Conservation (phyloP, 495 filamentous ascomycete species). For the Xylaria castorea region DNA sequence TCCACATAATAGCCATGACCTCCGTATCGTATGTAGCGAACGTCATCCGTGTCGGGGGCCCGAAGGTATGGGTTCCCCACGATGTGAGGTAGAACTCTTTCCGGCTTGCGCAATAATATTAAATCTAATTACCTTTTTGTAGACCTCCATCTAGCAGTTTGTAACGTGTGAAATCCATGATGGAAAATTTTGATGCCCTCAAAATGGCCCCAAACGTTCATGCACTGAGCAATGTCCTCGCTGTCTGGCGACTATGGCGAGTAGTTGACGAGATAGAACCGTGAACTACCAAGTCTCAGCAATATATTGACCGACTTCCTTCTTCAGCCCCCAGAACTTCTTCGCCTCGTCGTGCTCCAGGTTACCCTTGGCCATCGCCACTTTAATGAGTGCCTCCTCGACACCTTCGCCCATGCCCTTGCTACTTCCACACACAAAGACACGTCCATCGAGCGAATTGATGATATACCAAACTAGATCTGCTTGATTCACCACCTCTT, state of each 20-base stretch:
- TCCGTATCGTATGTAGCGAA: not conserved
- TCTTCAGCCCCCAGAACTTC: slow-evolving; percentile 82
- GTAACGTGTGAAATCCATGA: slow-evolving; percentile 1
- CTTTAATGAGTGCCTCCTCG: slow-evolving; percentile 78
- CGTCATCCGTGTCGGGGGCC: not conserved
- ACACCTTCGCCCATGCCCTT: slow-evolving; percentile 99
- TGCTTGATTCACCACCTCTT: slow-evolving; percentile 84
- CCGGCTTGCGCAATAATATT: slow-evolving; percentile 14
- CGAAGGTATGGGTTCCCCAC: slow-evolving; percentile 1
- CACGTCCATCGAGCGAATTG: slow-evolving; percentile 88
- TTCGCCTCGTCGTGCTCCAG: slow-evolving; percentile 73
- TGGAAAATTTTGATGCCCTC: not conserved
- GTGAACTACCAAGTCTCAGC: slow-evolving; percentile 69
- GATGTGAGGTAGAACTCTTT: not conserved
- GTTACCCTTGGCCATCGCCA: slow-evolving; percentile 81
- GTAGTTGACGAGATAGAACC: not conserved
- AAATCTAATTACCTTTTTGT: slow-evolving; percentile 9
- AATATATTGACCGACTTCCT: slow-evolving; percentile 85
- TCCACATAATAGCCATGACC: not conserved
- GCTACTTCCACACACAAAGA: slow-evolving; percentile 94
- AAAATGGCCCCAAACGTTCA: not conserved
- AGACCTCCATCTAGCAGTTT: not conserved
- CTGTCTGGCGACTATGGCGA: not conserved
- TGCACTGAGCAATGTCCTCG: not conserved
- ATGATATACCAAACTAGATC: slow-evolving; percentile 97